Percentiles rank a stretch among this genome's conserved stretches.
These are phyloP conservation scores for Paramecium pentaurelia DNA, from an alignment of 73 alveolate species.

Conservation along the genomic window DNA sequence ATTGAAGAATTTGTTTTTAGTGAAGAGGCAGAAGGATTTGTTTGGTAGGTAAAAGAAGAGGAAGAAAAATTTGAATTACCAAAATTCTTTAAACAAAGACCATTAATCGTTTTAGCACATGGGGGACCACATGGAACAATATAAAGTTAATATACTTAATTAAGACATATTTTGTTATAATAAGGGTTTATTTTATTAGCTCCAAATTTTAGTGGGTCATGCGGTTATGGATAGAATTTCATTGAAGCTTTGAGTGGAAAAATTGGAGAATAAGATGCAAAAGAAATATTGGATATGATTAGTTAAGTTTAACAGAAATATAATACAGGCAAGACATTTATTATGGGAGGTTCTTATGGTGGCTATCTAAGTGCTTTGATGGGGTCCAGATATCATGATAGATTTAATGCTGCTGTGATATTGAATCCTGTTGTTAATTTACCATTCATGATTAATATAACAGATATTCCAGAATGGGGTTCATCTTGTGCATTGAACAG, in stretches of 20 bases:
- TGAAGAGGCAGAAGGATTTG: slow-evolving; percentile 42
- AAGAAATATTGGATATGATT: slow-evolving; percentile 56
- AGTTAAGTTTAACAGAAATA: background rate
- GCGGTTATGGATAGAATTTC: slow-evolving; percentile 49
- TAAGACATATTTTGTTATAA: slow-evolving; percentile 30
- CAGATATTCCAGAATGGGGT: slow-evolving; percentile 65
- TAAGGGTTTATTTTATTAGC: slow-evolving; percentile 48
- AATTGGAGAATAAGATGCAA: slow-evolving; percentile 35
- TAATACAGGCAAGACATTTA: background rate
- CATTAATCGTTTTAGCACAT: slow-evolving; percentile 45
- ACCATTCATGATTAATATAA: slow-evolving; percentile 54
- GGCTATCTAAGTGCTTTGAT: slow-evolving; percentile 52
- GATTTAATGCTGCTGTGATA: slow-evolving; percentile 40
- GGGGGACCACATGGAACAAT: slow-evolving; percentile 60
- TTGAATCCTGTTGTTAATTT: slow-evolving; percentile 46
- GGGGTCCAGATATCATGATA: slow-evolving; percentile 35
- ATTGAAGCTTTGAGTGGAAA: slow-evolving; percentile 36
- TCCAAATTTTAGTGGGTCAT: slow-evolving; percentile 55
- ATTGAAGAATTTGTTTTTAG: slow-evolving; percentile 7
- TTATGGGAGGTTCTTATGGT: slow-evolving; percentile 61
- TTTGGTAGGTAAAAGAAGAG: slow-evolving; percentile 42
- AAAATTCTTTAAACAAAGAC: slow-evolving; percentile 30
- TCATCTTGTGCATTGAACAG: slow-evolving; percentile 17
- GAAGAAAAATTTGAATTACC: slow-evolving; percentile 11
- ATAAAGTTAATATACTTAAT: slow-evolving; percentile 8